phyloP scores from a whole-genome alignment of 1,284 basidiomycete species.

The Amylostereum areolatum region DNA sequence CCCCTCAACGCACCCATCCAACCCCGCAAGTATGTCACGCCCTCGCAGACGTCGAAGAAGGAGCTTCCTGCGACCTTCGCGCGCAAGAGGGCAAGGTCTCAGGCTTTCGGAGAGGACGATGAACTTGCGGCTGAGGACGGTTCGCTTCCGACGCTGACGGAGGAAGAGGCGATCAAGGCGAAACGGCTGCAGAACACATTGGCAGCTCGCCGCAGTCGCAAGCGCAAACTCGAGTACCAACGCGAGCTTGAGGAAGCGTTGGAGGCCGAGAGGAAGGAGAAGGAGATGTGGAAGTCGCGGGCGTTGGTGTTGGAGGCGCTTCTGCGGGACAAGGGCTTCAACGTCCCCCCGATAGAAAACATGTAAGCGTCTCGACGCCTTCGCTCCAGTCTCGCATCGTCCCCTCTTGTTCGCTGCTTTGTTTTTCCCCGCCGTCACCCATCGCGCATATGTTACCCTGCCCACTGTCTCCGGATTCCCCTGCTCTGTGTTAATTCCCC shows the following conservation, averaged over 20 bases:
- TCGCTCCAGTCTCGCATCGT: not conserved
- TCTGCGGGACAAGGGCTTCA: constrained; percentile 39
- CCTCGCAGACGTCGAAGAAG: constrained; percentile 45
- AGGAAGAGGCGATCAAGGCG: constrained; percentile 59
- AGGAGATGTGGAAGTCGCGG: constrained; percentile 52
- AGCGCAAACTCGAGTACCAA: constrained; percentile 73
- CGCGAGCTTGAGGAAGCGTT: constrained; percentile 51
- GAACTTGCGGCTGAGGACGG: constrained; percentile 42
- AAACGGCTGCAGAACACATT: constrained; percentile 80
- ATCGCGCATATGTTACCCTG: too few species aligned
- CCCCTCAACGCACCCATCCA: constrained; percentile 43
- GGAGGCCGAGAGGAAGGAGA: constrained; percentile 40
- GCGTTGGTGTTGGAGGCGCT: constrained; percentile 41
- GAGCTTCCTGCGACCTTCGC: constrained; percentile 40
- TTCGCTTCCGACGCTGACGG: constrained; percentile 27
- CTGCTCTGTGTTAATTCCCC: constrained; percentile 8
- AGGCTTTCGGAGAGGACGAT: constrained; percentile 49
- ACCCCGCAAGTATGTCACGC: constrained; percentile 38
- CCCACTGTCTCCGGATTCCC: not conserved
- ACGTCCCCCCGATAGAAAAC: constrained; percentile 34
- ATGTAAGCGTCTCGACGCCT: constrained; percentile 18
- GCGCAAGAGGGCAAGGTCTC: constrained; percentile 50
- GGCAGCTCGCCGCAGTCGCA: constrained; percentile 68
- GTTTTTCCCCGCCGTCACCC: constrained; percentile 7
- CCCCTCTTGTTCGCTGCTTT: constrained; percentile 4